Percentiles rank a stretch among this genome's conserved stretches.
phyloP scores from a whole-genome alignment of 164 flowering plant genomes.

The Cinnamomum chago region DNA sequence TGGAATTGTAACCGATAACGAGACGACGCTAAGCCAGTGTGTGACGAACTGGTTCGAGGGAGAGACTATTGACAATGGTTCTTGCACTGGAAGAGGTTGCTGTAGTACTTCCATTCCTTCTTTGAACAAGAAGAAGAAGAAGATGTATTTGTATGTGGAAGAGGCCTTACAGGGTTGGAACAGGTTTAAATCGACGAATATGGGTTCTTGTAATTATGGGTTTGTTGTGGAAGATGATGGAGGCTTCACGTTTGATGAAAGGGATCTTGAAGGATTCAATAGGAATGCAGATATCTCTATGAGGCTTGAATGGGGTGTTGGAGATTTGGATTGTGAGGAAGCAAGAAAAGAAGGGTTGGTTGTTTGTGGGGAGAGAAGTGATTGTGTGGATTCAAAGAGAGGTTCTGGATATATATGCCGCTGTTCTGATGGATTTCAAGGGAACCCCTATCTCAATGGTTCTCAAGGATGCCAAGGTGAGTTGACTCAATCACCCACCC shows the following conservation, averaged over 20 bases:
- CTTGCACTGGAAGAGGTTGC: conserved; percentile 19
- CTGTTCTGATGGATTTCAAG: conserved; percentile 27
- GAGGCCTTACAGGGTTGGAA: neutral
- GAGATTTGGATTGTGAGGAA: conserved; percentile 13
- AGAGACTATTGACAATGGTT: neutral
- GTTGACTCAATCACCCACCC: neutral
- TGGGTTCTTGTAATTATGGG: conserved; percentile 20
- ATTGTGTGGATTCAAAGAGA: conserved; percentile 19
- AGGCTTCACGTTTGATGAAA: conserved; percentile 6
- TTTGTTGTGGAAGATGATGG: conserved; percentile 24
- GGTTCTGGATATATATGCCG: conserved; percentile 27
- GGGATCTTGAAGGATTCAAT: conserved; percentile 10
- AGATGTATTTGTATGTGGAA: neutral
- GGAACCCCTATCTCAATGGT: conserved; percentile 32
- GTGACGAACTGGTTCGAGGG: conserved; percentile 6
- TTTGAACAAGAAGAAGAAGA: conserved; percentile 7
- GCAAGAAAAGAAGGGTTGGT: conserved; percentile 5
- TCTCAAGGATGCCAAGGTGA: conserved; percentile 40
- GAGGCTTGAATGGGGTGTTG: conserved; percentile 37
- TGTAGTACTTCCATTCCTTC: conserved; percentile 21
- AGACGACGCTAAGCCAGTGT: conserved; percentile 5
- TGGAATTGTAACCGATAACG: conserved; percentile 5
- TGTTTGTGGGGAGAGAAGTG: conserved; percentile 22
- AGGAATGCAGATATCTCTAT: conserved; percentile 11
- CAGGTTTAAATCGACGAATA: neutral